Percentiles rank a stretch among this genome's conserved stretches.
These are phyloP conservation scores for Murraya paniculata DNA, from an alignment of 345 rosid species.

Conservation along the genomic window DNA sequence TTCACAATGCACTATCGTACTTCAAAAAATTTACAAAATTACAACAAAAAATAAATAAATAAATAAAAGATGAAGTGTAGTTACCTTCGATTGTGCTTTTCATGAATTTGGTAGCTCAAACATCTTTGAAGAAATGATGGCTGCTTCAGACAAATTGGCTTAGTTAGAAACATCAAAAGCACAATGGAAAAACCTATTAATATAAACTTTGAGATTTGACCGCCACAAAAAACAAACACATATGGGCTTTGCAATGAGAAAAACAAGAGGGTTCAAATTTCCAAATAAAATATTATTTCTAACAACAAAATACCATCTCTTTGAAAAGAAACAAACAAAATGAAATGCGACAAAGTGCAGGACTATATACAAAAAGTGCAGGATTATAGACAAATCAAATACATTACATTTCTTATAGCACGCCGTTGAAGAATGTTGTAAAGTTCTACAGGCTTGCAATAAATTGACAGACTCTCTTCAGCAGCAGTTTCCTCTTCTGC, in stretches of 20 bases:
- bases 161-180: not conserved
- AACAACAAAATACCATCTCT: not conserved
- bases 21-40: too few relatives aligned
- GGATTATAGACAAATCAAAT: constrained; percentile 1
- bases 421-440: constrained; percentile 96
- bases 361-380: not conserved
- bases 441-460: constrained; percentile 98
- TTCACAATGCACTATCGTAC: not conserved
- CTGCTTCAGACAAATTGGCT: constrained; percentile 32
- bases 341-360: not conserved
- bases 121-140: constrained; percentile 88
- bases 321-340: constrained; percentile 1
- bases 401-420: constrained; percentile 61
- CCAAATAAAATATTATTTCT: not conserved
- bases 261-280: not conserved
- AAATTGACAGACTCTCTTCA: constrained; percentile 73
- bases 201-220: not conserved
- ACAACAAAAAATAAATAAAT: not conserved
- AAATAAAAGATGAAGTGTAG: too few relatives aligned
- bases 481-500: constrained; percentile 89
- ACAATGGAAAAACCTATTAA: not conserved
- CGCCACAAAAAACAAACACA: not conserved
- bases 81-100: constrained; percentile 77
- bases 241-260: not conserved
- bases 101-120: constrained; percentile 81